These are phyloP conservation scores for Polygonum maritimum DNA, from an alignment of 148 eudicot species.

Conservation along the genomic window DNA sequence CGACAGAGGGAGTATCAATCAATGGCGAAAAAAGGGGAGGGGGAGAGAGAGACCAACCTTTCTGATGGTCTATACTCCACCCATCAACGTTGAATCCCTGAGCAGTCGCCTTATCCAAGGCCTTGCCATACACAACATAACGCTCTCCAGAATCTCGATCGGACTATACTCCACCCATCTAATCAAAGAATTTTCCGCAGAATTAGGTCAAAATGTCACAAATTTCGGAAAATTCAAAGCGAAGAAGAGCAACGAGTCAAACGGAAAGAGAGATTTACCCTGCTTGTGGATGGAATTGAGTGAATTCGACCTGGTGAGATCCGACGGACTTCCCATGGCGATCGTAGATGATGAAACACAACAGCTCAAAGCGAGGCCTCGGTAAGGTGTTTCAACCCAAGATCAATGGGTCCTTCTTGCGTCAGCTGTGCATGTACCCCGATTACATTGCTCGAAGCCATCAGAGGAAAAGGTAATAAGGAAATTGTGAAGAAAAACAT, in stretches of 20 bases:
- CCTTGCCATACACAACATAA: constrained; percentile 74
- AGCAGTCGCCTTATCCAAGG: constrained; percentile 90
- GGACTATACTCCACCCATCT: constrained; percentile 99
- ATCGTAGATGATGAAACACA: constrained; percentile 76
- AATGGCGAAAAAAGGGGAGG: neutral
- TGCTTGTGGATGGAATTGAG: constrained; percentile 83
- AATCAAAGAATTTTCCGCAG: neutral
- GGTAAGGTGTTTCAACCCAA: no score
- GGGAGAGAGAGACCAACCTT: neutral
- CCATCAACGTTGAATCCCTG: constrained; percentile 70
- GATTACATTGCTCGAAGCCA: no score
- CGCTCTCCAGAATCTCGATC: constrained; percentile 94
- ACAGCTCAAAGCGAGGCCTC: no score
- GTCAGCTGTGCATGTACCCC: no score
- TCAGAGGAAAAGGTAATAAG: no score
- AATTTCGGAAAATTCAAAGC: neutral
- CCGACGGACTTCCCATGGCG: constrained; percentile 39
- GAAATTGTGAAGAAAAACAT: no score
- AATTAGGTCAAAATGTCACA: neutral
- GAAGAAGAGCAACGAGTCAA: neutral
- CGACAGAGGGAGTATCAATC: neutral
- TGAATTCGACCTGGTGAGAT: constrained; percentile 96
- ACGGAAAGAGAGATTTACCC: constrained; percentile 40
- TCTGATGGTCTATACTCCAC: no score
- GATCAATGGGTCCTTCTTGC: no score